Evolutionary conservation across 2,329 filamentous ascomycete genomes (phyloP).

Genomic region (Epichloe uncinata): DNA sequence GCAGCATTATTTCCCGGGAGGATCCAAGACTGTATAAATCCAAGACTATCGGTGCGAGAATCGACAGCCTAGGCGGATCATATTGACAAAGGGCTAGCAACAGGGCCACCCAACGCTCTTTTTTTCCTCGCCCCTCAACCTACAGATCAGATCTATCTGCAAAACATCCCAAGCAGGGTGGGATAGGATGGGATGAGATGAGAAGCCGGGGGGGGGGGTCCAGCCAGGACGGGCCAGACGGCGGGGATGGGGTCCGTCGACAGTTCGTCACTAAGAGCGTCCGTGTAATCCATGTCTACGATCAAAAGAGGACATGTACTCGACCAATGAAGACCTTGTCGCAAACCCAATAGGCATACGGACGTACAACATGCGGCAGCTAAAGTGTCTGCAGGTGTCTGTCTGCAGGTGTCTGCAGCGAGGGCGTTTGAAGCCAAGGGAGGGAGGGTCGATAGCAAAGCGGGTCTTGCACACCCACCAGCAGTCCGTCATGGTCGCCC

Average conservation of each 20-base stretch:
- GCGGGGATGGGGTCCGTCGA: slow-evolving; percentile 4
- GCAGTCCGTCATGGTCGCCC: neutral
- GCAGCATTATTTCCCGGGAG: slow-evolving; percentile 17
- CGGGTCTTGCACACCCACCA: slow-evolving; percentile 14
- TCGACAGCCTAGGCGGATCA: slow-evolving; percentile 17
- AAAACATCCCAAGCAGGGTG: slow-evolving; percentile 11
- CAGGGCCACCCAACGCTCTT: slow-evolving; percentile 12
- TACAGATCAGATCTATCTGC: slow-evolving; percentile 22
- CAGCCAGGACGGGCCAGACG: slow-evolving; percentile 1
- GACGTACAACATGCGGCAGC: slow-evolving; percentile 21
- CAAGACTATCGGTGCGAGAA: slow-evolving; percentile 21
- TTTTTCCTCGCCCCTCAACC: slow-evolving; percentile 15
- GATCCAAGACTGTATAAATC: slow-evolving; percentile 24
- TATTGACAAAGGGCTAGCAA: slow-evolving; percentile 20
- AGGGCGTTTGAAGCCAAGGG: slow-evolving; percentile 25
- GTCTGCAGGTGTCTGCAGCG: slow-evolving; percentile 14
- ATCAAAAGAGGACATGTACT: slow-evolving; percentile 7
- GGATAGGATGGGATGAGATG: neutral
- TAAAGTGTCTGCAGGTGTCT: slow-evolving; percentile 14
- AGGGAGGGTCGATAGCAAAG: slow-evolving; percentile 13
- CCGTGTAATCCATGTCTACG: slow-evolving; percentile 12
- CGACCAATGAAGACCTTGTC: slow-evolving; percentile 16
- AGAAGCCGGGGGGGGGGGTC: slow-evolving; percentile 5
- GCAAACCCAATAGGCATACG: slow-evolving; percentile 12
- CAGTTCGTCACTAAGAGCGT: slow-evolving; percentile 11